Conservation (phyloP, 2,329 filamentous ascomycete genomes). For the Xylariaceae sp. region DNA sequence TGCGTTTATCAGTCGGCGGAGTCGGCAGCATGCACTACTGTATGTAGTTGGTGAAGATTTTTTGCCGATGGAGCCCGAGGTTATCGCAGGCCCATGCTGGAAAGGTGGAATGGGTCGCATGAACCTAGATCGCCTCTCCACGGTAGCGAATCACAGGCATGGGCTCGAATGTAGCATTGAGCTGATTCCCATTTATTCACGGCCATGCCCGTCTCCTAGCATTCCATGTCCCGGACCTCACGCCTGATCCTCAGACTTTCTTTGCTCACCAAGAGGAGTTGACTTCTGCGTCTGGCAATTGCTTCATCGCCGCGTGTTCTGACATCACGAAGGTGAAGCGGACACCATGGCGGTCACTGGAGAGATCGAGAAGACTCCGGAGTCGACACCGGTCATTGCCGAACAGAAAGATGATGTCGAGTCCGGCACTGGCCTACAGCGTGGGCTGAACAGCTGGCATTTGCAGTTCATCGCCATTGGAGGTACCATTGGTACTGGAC, state of each 20-base stretch:
- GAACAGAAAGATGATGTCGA: conserved; percentile 23
- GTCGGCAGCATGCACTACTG: neutral
- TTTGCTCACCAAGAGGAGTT: conserved; percentile 1
- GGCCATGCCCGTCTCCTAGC: neutral
- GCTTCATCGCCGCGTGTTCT: conserved; percentile 4
- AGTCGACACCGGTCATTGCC: conserved; percentile 1
- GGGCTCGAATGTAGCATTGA: neutral
- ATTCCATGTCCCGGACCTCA: conserved; percentile 3
- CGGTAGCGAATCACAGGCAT: neutral
- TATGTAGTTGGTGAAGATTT: neutral
- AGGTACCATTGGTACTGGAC: conserved; percentile 66
- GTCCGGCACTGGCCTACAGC: conserved; percentile 30
- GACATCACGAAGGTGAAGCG: neutral
- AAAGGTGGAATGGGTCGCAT: neutral
- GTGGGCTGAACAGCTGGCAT: conserved; percentile 32
- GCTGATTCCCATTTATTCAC: conserved; percentile 3
- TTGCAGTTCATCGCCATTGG: conserved; percentile 36
- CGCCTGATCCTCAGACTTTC: conserved; percentile 1
- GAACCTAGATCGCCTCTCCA: neutral
- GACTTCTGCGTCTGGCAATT: conserved; percentile 1
- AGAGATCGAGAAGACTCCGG: conserved; percentile 13
- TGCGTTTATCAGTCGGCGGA: neutral
- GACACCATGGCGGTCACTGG: neutral
- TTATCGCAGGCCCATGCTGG: neutral
- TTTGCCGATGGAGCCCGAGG: neutral